Evolutionary conservation across 441 rosid genomes (phyloP).

Genomic region (Pelargonium australe): DNA sequence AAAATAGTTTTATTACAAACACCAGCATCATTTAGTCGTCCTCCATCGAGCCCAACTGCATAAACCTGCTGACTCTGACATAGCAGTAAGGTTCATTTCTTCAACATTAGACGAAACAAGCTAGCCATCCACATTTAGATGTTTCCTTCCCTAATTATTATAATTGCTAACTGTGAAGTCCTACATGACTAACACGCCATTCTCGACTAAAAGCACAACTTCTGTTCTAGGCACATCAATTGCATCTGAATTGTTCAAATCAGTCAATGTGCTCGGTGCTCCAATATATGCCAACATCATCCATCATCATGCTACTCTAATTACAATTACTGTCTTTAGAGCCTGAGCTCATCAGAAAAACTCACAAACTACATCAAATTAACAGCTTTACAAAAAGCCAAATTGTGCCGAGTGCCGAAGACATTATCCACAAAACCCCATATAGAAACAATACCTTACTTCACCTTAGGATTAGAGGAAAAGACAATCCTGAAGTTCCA

Average conservation of each 20-base stretch:
- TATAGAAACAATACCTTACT: too few species aligned
- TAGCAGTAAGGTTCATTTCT: too few species aligned
- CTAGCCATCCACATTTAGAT: neutral
- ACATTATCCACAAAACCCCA: too few species aligned
- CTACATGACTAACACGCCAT: conserved; percentile 15
- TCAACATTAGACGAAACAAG: too few species aligned
- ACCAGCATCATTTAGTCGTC: too few species aligned
- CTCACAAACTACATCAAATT: too few species aligned
- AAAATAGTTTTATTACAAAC: neutral
- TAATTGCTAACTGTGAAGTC: neutral
- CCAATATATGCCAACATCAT: neutral
- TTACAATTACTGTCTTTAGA: neutral
- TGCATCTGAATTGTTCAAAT: neutral
- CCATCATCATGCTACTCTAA: neutral
- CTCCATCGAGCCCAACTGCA: too few species aligned
- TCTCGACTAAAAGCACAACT: neutral
- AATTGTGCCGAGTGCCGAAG: too few species aligned
- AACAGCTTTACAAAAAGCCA: too few species aligned
- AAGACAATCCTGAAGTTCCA: too few species aligned
- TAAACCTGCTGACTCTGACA: too few species aligned
- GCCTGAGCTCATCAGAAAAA: neutral
- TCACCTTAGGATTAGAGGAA: too few species aligned
- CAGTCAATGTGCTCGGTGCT: neutral
- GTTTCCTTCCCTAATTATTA: neutral
- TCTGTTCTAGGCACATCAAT: neutral